Evolutionary conservation across 805 yeast genomes (phyloP), one percentile per base, ranked within the genome.

Genomic region (Maudiozyma turicensis): DNA sequence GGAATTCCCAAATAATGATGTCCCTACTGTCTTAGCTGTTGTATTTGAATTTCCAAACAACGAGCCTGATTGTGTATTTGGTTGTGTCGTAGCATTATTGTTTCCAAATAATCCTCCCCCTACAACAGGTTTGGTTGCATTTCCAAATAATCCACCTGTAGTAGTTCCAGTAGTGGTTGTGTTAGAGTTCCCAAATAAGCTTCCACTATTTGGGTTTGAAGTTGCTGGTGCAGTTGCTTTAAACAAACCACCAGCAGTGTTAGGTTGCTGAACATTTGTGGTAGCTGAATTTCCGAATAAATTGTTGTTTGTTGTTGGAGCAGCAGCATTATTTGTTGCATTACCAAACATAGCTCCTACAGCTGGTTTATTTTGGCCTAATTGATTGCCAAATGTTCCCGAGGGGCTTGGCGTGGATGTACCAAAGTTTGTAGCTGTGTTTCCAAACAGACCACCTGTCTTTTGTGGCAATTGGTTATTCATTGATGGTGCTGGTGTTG

Each of bases 351-450:
- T 31, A 1, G 49, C 52, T 20, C 50, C 50, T 9, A 40, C 41
- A n/a, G 44, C 48, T 41, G n/a, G 48, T 26, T 47, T 48, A 48
- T 28, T 44, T 47, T 41, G 43, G 31, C 8, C 28, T n/a, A 31
- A 26, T n/a, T 49, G 35, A 34, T 49, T 56, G 9, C 58, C 65
- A 54, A 65, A 64, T 14, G 64, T 43, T 3, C 68, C 66, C 3
- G 66, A 57, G 13, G 68, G 58, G 30, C 60, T 60, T 45, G 65
- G 65, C 1, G 63, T 64, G 5, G 62, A 56, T 7, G 54, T 52
- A 9, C 55, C 56, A 40, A 55, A 50, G 8, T 48, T 55, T 14
- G 50, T 52, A 31, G 50, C 57, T 14, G 51, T 39, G 44, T 53
- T 56, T 5, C 64, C 64, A 47, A 63, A 60, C 29, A 62, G 46